Evolutionary conservation across 2,329 filamentous ascomycete genomes (phyloP), one percentile per base, ranked within the genome.

Genomic region (Hypoxylon sp.): DNA sequence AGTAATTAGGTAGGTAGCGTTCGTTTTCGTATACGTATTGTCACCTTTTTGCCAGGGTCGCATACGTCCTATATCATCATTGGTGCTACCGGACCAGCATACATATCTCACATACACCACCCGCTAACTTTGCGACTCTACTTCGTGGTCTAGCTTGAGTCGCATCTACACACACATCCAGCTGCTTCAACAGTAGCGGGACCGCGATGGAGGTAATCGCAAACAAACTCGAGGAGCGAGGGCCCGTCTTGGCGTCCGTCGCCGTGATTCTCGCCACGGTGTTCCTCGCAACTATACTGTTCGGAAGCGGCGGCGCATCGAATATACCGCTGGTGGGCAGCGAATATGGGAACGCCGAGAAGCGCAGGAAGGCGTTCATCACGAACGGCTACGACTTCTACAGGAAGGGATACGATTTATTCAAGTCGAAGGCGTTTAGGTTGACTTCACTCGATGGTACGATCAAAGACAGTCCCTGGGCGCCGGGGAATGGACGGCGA

Each of bases 381-480:
- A 58, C 60, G 18, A 60, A 67, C 18, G 67, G 67, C 14, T 30
- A 55, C 3, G 63, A 70, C 1, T 64, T 74, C 6, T 74, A 74
- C 61, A 60, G 54, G 33, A 72, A 71, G 36, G 72, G 71, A 6
- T 72, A 73, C 56, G 56, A 69, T 1, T 22, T 65, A 11, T 72
- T 71, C 49, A 70, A 62, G 36, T 56, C 66, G n/a, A 67, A 67
- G 42, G 66, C 69, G 9, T 73, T 54, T 8, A 62, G 65, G 30
- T 46, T 74, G 24, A 73, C 72, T 0, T 54, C 61, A 6, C 48
- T 63, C 3, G 70, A 73, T 69, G 72, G 72, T 73, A 68, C n/a
- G 54, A 12, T 55, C 18, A 20, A 24, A 12, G 32, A 11, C n/a
- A 3, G 18, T 59, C 9, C 2, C 32, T 40, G 6, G 12, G 3